Evolutionary conservation across 331 rosid genomes (phyloP).

Genomic region (Acacia concinna): DNA sequence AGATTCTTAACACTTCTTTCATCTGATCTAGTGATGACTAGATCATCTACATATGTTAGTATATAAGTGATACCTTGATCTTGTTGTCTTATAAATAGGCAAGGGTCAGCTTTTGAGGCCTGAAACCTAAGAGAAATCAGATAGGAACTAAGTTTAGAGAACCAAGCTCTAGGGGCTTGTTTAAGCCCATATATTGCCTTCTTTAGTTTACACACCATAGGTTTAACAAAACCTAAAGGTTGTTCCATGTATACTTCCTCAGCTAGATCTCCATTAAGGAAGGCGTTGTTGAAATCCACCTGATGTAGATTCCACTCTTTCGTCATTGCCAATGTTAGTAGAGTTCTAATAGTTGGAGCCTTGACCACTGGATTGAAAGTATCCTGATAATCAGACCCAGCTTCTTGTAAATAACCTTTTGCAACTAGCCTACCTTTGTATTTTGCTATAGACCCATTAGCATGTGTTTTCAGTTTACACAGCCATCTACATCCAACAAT

Average conservation of each 20-base stretch:
- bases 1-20: no score
- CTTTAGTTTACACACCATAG: neutral
- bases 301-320: neutral
- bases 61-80: fast-evolving
- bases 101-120: fast-evolving
- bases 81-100: no score
- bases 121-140: neutral
- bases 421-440: neutral
- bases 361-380: neutral
- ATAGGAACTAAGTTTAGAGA: fast-evolving
- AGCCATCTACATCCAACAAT: neutral
- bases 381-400: neutral
- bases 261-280: neutral
- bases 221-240: neutral
- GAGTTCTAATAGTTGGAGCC: neutral
- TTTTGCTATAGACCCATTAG: neutral
- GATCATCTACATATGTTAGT: neutral
- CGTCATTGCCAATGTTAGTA: fast-evolving
- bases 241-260: neutral
- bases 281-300: neutral
- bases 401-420: neutral
- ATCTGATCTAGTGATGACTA: neutral
- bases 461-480: neutral
- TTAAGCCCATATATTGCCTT: neutral
- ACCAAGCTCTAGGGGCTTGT: neutral